Conservation (phyloP, 306 rosid species). For the Castanospermum australe region DNA sequence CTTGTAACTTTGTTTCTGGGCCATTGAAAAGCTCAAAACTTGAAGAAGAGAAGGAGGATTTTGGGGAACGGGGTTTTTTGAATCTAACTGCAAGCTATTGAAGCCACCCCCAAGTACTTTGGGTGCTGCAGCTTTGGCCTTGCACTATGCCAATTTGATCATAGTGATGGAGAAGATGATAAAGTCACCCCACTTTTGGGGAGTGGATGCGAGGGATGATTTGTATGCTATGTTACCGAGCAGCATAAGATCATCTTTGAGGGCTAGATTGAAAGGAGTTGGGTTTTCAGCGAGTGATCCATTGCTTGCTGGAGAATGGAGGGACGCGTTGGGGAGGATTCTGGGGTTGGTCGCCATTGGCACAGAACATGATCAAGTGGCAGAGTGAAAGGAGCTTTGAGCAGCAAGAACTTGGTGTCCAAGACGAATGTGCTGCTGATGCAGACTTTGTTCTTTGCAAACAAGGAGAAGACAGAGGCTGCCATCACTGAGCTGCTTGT, state of each 20-base stretch:
- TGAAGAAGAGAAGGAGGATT: slow-evolving; percentile 15
- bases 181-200: slow-evolving; percentile 84
- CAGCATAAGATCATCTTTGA: slow-evolving; percentile 54
- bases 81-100: slow-evolving; percentile 57
- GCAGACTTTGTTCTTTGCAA: slow-evolving; percentile 88
- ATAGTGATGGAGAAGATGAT: slow-evolving; percentile 97
- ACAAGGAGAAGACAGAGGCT: slow-evolving; percentile 85
- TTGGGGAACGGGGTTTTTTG: slow-evolving; percentile 53
- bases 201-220: slow-evolving; percentile 86
- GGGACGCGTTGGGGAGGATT: slow-evolving; percentile 78
- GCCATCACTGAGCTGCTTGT: slow-evolving; percentile 95
- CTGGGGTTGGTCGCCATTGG: slow-evolving; percentile 89
- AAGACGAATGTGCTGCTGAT: slow-evolving; percentile 79
- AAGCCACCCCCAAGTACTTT: slow-evolving; percentile 61
- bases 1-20: slow-evolving; percentile 46
- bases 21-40: slow-evolving; percentile 33
- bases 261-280: slow-evolving; percentile 67
- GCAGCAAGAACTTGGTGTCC: slow-evolving; percentile 74
- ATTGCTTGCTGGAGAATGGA: slow-evolving; percentile 78
- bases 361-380: slow-evolving; percentile 98
- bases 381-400: slow-evolving; percentile 94
- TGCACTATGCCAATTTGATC: slow-evolving; percentile 80
- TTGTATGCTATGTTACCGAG: slow-evolving; percentile 74
- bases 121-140: slow-evolving; percentile 71
- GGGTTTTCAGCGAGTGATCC: slow-evolving; percentile 86